Percentiles rank a stretch among this genome's conserved stretches.
Evolutionary conservation across 73 alveolate species (phyloP).

Genomic region (Urostyla sp.): DNA sequence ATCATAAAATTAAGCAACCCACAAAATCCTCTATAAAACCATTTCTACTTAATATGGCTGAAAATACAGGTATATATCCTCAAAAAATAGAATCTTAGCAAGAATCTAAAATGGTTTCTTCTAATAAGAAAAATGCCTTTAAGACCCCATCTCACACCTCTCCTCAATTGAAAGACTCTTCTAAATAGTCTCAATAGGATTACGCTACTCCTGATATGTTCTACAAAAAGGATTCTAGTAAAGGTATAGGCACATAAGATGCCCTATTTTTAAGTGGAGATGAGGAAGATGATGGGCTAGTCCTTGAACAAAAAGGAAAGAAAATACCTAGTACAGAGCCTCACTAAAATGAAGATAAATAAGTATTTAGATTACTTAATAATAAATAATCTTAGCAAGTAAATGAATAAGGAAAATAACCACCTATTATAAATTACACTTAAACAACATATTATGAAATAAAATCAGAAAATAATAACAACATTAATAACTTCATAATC

Average conservation of each 20-base stretch:
- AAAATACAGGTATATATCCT: slow-evolving; percentile 22
- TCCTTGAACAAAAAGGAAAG: slow-evolving; percentile 8
- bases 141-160: too few species aligned
- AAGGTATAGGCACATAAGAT: neutral
- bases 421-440: too few species aligned
- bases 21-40: slow-evolving; percentile 13
- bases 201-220: slow-evolving; percentile 12
- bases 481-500: too few species aligned
- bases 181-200: neutral
- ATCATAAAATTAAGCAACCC: neutral
- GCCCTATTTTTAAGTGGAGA: slow-evolving; percentile 26
- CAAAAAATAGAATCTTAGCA: too few species aligned
- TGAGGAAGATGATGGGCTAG: slow-evolving; percentile 4
- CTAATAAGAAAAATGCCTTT: too few species aligned
- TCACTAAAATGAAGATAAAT: too few species aligned
- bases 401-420: too few species aligned
- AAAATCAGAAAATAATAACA: too few species aligned
- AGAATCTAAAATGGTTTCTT: too few species aligned
- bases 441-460: too few species aligned
- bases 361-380: too few species aligned
- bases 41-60: neutral
- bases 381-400: too few species aligned
- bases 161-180: neutral
- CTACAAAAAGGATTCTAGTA: slow-evolving; percentile 5
- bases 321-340: slow-evolving; percentile 6